Evolutionary conservation across 192 early-diverging fungal genomes (phyloP).

Genomic region (Gonapodya sp.): DNA sequence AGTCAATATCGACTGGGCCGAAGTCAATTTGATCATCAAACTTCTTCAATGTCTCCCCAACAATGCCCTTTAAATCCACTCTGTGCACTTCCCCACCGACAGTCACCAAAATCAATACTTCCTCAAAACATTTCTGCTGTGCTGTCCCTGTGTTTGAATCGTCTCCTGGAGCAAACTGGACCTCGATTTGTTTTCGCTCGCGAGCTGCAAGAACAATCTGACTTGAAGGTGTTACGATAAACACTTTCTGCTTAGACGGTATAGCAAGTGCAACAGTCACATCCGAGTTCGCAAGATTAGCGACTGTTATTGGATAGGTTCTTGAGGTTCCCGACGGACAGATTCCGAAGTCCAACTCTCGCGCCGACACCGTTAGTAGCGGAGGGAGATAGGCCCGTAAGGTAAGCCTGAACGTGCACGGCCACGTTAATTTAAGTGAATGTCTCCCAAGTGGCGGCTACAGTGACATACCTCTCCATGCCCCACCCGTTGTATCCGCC

Average conservation of each 20-base stretch:
- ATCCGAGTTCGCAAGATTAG: conserved; percentile 4
- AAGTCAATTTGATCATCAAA: conserved; percentile 38
- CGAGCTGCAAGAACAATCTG: conserved; percentile 31
- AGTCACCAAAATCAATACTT: conserved; percentile 27
- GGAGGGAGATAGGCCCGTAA: neutral
- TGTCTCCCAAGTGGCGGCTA: neutral
- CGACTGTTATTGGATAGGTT: neutral
- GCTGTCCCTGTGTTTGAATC: conserved; percentile 6
- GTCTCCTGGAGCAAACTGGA: conserved; percentile 25
- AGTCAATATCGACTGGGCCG: conserved; percentile 44
- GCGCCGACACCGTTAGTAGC: neutral
- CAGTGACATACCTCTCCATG: conserved; percentile 3
- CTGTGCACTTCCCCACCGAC: conserved; percentile 29
- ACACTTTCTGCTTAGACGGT: neutral
- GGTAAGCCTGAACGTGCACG: neutral
- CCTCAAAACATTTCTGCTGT: conserved; percentile 9
- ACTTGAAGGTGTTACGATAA: conserved; percentile 12
- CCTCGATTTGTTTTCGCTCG: conserved; percentile 27
- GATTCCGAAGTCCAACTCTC: neutral
- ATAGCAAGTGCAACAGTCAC: neutral
- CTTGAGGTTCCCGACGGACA: neutral
- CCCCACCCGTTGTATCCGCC: neutral
- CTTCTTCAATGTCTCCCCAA: conserved; percentile 23
- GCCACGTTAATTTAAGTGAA: neutral
- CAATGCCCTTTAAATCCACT: conserved; percentile 20